Conservation (phyloP, 2,329 filamentous ascomycete species). For the Verruconis gallopava region DNA sequence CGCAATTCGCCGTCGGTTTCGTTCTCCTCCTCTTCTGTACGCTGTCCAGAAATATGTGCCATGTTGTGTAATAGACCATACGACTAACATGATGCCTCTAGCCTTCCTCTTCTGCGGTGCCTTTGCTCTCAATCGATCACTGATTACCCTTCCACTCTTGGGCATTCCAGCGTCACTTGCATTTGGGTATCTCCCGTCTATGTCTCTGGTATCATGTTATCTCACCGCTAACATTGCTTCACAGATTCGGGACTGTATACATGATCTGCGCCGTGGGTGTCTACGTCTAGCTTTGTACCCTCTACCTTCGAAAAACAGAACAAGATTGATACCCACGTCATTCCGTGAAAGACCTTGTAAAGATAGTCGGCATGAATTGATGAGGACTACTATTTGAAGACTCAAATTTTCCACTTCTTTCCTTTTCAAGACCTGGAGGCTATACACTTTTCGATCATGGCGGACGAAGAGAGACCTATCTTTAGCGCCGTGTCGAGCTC, state of each 20-base stretch:
- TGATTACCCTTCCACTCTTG: constrained; percentile 62
- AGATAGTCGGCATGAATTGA: constrained; percentile 9
- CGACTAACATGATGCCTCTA: constrained; percentile 18
- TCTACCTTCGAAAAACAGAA: too few relatives aligned
- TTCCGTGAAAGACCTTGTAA: too few relatives aligned
- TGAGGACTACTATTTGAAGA: background rate
- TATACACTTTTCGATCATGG: constrained; percentile 18
- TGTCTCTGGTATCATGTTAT: too few relatives aligned
- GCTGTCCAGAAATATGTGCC: too few relatives aligned
- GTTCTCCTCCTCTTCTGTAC: constrained; percentile 55
- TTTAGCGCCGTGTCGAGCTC: constrained; percentile 69
- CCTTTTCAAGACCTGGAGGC: background rate
- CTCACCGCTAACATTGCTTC: too few relatives aligned
- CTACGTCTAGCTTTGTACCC: constrained; percentile 64
- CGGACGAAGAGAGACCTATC: constrained; percentile 35
- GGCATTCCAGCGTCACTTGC: constrained; percentile 79
- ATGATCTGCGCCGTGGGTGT: constrained; percentile 99
- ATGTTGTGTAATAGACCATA: too few relatives aligned
- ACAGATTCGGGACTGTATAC: constrained; percentile 83
- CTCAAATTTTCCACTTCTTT: constrained; percentile 1
- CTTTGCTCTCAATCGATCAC: constrained; percentile 76
- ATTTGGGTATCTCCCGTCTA: constrained; percentile 63
- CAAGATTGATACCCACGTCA: constrained; percentile 20
- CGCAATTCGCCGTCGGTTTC: constrained; percentile 74
- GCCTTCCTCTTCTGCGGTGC: constrained; percentile 58